Percentiles rank a stretch among this genome's conserved stretches.
These are phyloP conservation scores for Candida gorgasii DNA, from an alignment of 805 yeast species.

Conservation along the genomic window DNA sequence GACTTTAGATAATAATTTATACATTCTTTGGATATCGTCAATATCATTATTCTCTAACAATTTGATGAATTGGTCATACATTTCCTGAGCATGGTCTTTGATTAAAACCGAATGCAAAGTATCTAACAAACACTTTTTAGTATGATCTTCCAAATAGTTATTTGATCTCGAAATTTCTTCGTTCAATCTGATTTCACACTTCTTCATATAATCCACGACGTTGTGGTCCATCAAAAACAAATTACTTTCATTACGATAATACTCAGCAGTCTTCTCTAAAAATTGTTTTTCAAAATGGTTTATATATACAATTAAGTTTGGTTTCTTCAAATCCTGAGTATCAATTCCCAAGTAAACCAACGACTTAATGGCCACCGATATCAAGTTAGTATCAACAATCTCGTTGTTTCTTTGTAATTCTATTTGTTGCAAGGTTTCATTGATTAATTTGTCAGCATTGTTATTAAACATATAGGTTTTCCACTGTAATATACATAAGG, in stretches of 20 bases:
- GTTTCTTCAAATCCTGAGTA: slow-evolving; percentile 81
- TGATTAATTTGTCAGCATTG: slow-evolving; percentile 58
- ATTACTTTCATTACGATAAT: slow-evolving; percentile 67
- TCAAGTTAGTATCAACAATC: slow-evolving; percentile 61
- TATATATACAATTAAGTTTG: slow-evolving; percentile 78
- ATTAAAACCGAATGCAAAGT: slow-evolving; percentile 76
- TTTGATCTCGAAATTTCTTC: slow-evolving; percentile 83
- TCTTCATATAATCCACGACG: slow-evolving; percentile 86
- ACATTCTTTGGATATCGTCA: slow-evolving; percentile 77
- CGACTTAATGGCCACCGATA: slow-evolving; percentile 78
- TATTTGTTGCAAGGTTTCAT: slow-evolving; percentile 74
- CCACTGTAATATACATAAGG: slow-evolving; percentile 88
- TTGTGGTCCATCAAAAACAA: slow-evolving; percentile 69
- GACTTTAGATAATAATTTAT: slow-evolving; percentile 71
- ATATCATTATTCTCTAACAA: slow-evolving; percentile 71
- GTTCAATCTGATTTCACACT: slow-evolving; percentile 76
- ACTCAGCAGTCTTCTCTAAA: slow-evolving; percentile 65
- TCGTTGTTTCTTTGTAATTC: slow-evolving; percentile 78
- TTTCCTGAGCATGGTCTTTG: slow-evolving; percentile 69
- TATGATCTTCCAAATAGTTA: slow-evolving; percentile 80
- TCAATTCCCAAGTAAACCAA: slow-evolving; percentile 90
- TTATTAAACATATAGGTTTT: slow-evolving; percentile 74
- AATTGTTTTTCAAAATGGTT: slow-evolving; percentile 77
- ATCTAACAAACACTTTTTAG: slow-evolving; percentile 74
- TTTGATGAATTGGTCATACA: slow-evolving; percentile 75